Evolutionary conservation across 2,329 filamentous ascomycete species (phyloP).

Genomic region (Pseudogymnoascus sp.): DNA sequence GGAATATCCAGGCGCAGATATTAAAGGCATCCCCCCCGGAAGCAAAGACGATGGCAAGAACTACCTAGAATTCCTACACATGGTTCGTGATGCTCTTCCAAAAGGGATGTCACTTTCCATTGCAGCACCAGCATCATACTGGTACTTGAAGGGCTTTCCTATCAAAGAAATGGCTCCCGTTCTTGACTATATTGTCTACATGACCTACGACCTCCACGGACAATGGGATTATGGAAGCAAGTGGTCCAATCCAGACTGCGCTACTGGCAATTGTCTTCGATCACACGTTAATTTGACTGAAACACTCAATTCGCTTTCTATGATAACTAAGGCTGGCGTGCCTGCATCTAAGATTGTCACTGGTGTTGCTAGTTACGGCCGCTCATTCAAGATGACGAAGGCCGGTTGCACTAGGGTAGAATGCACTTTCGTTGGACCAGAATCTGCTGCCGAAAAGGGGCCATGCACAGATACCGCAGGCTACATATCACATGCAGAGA

Average conservation of each 20-base stretch:
- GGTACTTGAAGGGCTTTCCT: not conserved
- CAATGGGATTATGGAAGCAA: conserved; percentile 31
- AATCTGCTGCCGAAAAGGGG: conserved; percentile 25
- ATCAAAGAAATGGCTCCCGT: not conserved
- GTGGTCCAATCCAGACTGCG: conserved; percentile 28
- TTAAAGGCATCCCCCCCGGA: conserved; percentile 30
- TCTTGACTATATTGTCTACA: not conserved
- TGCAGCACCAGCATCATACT: not conserved
- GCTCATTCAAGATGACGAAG: conserved; percentile 30
- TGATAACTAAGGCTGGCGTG: conserved; percentile 33
- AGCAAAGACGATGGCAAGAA: conserved; percentile 26
- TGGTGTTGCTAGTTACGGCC: conserved; percentile 30
- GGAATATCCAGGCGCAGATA: conserved; percentile 34
- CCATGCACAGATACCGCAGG: conserved; percentile 26
- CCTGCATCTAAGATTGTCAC: conserved; percentile 26
- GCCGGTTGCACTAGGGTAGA: conserved; percentile 20
- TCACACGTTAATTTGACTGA: conserved; percentile 34
- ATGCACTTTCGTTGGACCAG: conserved; percentile 24
- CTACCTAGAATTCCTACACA: conserved; percentile 30
- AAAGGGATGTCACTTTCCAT: not conserved
- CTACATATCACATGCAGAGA: conserved; percentile 24
- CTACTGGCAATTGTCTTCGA: conserved; percentile 26
- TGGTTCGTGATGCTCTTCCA: conserved; percentile 22
- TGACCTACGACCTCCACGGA: conserved; percentile 30
- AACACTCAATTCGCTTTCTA: conserved; percentile 28